Base-by-base conservation (phyloP, 495 filamentous ascomycete genomes). In the Penicillium atrosanguineum region DNA sequence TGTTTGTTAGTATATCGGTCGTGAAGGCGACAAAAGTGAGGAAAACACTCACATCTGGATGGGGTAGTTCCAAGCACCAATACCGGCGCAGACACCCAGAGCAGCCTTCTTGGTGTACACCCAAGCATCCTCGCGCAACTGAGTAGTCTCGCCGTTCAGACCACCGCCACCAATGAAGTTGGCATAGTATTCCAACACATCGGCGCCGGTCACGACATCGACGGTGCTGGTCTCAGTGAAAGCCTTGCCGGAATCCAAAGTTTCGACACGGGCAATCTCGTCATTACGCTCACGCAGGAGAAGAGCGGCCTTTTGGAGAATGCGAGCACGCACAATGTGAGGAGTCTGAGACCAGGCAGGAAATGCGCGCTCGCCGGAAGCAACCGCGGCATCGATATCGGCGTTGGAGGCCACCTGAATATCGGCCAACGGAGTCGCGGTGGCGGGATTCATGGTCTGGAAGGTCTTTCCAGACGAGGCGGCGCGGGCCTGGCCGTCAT, bases 61-160 rank as follows among this genome's bases (percentile, higher is more conserved):
- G 14, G 89, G 89, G 63, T 92, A 92, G 67, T 91, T 91, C 87
- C 87, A 91, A 48, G 88, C 87, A 39, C 88, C 87, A 59, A 91
- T 90, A 31, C 86, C 88, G 6, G 80, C 88, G 68, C 88, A 90
- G 2, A 91, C 87, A 19, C 88, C 88, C 40, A 90, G 67, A 3
- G 88, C 79, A 42, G 86, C 84, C 63, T 90, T 90, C 57, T 80
- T 84, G 1, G 86, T 88, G 62, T 88, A 89, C 15, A 89, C 78
- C 83, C 84, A 87, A 0, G 87, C 86, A 56, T 87, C 83, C 44
- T 85, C 80, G 40, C 87, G 76, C 20, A 90, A 67, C 48, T 83
- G 83, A 34, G 78, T 79, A 7, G 83, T 87, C 60, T 88, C 85
- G 18, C 85, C 85, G 60, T 88, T 87, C 28, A 87, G 70, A 46